A percentile compares a stretch with the other conserved stretches of the same genome.
Conservation (phyloP, 345 rosid genomes). For the Heritiera fomes region DNA sequence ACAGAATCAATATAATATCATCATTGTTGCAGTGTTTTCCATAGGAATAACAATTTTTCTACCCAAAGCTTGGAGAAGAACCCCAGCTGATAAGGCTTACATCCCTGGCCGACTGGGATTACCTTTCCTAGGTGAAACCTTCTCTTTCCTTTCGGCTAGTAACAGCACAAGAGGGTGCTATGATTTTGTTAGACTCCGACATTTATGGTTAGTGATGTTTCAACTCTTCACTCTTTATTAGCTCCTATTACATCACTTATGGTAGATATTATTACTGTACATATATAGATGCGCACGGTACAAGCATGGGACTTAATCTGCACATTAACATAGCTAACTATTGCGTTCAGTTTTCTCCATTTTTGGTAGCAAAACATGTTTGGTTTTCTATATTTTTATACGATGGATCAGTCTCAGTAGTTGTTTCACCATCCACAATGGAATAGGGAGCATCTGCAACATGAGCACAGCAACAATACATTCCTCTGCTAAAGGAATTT, state of each 20-base stretch:
- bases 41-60: slow-evolving; percentile 20
- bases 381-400: too few relatives aligned
- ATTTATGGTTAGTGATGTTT: slow-evolving; percentile 41
- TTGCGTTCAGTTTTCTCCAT: too few relatives aligned
- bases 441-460: neutral
- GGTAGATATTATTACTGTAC: too few relatives aligned
- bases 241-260: too few relatives aligned
- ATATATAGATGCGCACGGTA: too few relatives aligned
- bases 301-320: too few relatives aligned
- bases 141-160: slow-evolving; percentile 51
- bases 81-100: neutral
- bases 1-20: slow-evolving; percentile 20
- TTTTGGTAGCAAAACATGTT: too few relatives aligned
- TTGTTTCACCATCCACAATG: neutral
- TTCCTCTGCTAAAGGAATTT: neutral
- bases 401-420: too few relatives aligned
- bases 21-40: slow-evolving; percentile 28
- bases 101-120: slow-evolving; percentile 55
- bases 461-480: neutral
- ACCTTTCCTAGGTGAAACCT: slow-evolving; percentile 55
- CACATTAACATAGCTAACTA: too few relatives aligned
- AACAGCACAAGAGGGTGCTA: slow-evolving; percentile 53
- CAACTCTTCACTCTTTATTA: too few relatives aligned
- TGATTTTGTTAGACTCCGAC: slow-evolving; percentile 48
- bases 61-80: slow-evolving; percentile 25